Evolutionary conservation across 352 stramenopile species (phyloP), one percentile per base, ranked within the genome.

Genomic region (Chrysophaeum taylorii): DNA sequence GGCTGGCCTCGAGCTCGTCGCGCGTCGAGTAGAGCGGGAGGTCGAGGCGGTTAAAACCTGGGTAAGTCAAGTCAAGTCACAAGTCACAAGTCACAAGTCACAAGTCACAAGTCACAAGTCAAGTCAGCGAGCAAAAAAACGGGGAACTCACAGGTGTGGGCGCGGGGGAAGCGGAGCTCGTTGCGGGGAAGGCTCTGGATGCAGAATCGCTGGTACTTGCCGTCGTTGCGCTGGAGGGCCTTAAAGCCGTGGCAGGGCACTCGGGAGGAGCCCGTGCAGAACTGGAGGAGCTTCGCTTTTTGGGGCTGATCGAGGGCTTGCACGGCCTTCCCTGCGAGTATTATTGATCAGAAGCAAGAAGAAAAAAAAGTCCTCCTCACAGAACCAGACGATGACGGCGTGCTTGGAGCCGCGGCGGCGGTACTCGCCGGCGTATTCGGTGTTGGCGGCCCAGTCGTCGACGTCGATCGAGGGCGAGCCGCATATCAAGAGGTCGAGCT

Each of bases 221-320:
- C 71, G 68, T 76, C 71, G 68, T 76, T 76, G 48, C 71, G 45
- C 76, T 98, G 93, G 0, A 99, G 84, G 31, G 94, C 89, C 73
- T 92, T 91, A 78, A 99, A 99, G 27, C 96, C 96, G 78, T 97
- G 90, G 25, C 99, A 84, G 29, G 96, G 96, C 0, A 98, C 94
- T 33, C 96, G 95, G 0, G 89, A 89, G 45, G 91, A 98, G 12
- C 94, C 94, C 0, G 93, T 99, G 29, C 96, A 95, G 74, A 98
- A 99, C 78, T 98, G 93, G 25, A 99, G 78, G 73, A 99, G 90
- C 4, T 90, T 82, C 31, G 94, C 93, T 72, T 94, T 95, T 71
- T 98, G 87, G 71, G 96, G 94, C 68, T 94, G 89, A 1, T 86
- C 86, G 38, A 98, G 91, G 62, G 86, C 85, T 54, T 89, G 85